Evolutionary conservation across 148 eudicot genomes (phyloP).

Genomic region (Limonium bicolor): DNA sequence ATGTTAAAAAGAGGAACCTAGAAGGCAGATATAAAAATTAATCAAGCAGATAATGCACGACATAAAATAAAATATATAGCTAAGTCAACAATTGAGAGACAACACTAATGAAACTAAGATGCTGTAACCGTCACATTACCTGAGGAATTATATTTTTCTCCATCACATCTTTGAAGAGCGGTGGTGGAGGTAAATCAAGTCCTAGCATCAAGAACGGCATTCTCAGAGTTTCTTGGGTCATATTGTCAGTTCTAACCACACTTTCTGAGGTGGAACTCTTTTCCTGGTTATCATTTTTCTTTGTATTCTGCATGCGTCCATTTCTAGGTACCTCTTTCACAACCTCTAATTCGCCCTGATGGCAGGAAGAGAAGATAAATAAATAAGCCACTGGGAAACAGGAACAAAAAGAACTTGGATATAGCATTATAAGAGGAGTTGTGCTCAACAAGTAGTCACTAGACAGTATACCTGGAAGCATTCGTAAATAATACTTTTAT

Average conservation of each 20-base stretch:
- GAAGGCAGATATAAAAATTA: neutral
- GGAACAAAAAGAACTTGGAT: neutral
- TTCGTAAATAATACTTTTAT: slow-evolving; percentile 61
- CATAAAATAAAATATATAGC: too few species aligned
- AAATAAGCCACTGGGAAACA: neutral
- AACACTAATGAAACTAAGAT: too few species aligned
- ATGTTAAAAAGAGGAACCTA: slow-evolving; percentile 94
- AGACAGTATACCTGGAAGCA: slow-evolving; percentile 75
- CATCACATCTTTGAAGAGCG: slow-evolving; percentile 87
- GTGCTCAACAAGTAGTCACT: neutral
- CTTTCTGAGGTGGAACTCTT: slow-evolving; percentile 23
- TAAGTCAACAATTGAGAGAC: too few species aligned
- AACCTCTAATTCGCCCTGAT: slow-evolving; percentile 90
- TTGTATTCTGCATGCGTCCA: slow-evolving; percentile 23
- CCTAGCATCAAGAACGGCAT: slow-evolving; percentile 97
- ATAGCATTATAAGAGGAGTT: too few species aligned
- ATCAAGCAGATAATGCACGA: neutral
- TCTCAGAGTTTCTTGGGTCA: slow-evolving; percentile 45
- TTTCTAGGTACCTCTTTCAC: slow-evolving; percentile 54
- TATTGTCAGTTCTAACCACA: slow-evolving; percentile 22
- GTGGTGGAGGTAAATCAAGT: slow-evolving; percentile 94
- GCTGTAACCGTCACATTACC: too few species aligned
- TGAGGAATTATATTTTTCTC: slow-evolving; percentile 95
- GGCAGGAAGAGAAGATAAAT: slow-evolving; percentile 7
- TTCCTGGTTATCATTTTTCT: slow-evolving; percentile 22